Evolutionary conservation across 179 eudicot genomes (phyloP), one percentile per base, ranked within the genome.

Genomic region (Spinacia oleracea): DNA sequence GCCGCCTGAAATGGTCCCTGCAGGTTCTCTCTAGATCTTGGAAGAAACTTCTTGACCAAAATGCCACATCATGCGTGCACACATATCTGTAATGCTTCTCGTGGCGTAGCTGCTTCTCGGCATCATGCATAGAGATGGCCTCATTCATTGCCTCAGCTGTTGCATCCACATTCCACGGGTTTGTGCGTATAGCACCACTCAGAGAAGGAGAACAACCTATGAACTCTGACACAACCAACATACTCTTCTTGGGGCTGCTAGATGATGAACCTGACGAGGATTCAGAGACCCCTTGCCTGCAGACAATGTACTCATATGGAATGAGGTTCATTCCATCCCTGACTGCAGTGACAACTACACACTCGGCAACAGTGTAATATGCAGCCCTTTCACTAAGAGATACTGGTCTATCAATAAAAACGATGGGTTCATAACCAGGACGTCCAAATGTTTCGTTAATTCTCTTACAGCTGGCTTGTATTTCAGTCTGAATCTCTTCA

Each of bases 321-420:
- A 85, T 93, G 45, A 93, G 85, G 79, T 93, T 93, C 98, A 93
- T 92, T 32, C 98, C 98, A 80, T 93, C 98, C 80, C 98, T 90
- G 56, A 93, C 98, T 16, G 98, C 98, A 27, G 98, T 92, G 43
- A 93, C 93, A 63, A 89, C 84, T 32, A 89, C 97, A 77, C 93
- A 92, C 78, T 91, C 93, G 43, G 94, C 92, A 34, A 87, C 81
- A 23, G 94, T 83, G 81, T 89, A 94, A 71, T 91, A 92, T 74
- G 91, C 85, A 88, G 85, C 53, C 51, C 83, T 85, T 82, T 92
- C 97, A 51, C 91, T 86, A 81, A 92, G 79, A 67, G 92, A 77
- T 45, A 93, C 86, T 0, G 94, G 89, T 79, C 86, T 83, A 55
- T 83, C 86, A 62, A 85, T 83, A n/a, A 77, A 85, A 31, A 85